Evolutionary conservation across 495 filamentous ascomycete genomes (phyloP).

Genomic region (Lasiosphaeria miniovina): DNA sequence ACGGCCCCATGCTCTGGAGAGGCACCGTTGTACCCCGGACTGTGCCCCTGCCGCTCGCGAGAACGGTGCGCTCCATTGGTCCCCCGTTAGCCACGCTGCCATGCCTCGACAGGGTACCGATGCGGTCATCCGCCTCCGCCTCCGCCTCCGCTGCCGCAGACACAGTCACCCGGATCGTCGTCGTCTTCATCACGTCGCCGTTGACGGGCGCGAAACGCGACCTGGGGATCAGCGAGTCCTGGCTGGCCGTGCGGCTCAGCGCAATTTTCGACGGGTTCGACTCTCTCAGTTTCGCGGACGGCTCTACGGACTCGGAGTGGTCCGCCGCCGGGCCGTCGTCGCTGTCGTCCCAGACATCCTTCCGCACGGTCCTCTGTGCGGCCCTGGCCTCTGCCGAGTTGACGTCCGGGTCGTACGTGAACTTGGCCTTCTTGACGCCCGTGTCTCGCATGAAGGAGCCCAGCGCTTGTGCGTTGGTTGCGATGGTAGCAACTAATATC

Average conservation of each 20-base stretch:
- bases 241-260: conserved; percentile 15
- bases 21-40: background rate
- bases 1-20: background rate
- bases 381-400: conserved; percentile 7
- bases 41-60: background rate
- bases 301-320: background rate
- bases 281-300: background rate
- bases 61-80: background rate
- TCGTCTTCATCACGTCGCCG: conserved; percentile 27
- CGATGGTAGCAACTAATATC: conserved; percentile 67
- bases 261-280: background rate
- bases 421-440: conserved; percentile 72
- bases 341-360: conserved; percentile 9
- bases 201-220: background rate
- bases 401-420: conserved; percentile 46
- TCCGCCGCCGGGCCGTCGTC: no score
- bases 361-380: conserved; percentile 25
- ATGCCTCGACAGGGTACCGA: background rate
- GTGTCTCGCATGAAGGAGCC: conserved; percentile 77
- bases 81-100: background rate
- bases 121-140: background rate
- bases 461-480: conserved; percentile 73
- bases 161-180: conserved; percentile 28
- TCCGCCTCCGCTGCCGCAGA: background rate
- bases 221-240: conserved; percentile 26